Conservation (phyloP, 805 yeast species). For the Kluyveromyces aestuarii region DNA sequence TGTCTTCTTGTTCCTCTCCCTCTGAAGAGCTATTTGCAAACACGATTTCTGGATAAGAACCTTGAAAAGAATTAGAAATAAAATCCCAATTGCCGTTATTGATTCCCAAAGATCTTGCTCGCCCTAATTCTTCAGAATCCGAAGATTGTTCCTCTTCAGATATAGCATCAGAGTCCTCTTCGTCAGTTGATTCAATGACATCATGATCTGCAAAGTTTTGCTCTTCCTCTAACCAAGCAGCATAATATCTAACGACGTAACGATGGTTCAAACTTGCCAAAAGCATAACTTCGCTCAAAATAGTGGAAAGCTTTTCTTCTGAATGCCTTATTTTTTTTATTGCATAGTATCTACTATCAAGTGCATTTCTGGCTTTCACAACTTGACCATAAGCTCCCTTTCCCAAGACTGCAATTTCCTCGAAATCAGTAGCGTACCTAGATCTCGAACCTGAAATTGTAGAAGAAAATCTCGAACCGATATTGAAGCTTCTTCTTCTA, state of each 20-base stretch:
- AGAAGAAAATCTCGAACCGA: conserved; percentile 30
- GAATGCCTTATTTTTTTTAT: conserved; percentile 83
- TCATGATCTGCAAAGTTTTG: conserved; percentile 26
- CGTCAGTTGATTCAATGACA: conserved; percentile 28
- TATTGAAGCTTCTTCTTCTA: conserved; percentile 34
- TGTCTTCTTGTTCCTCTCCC: conserved; percentile 11
- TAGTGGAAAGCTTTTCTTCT: conserved; percentile 67
- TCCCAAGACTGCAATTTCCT: conserved; percentile 85
- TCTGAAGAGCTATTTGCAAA: conserved; percentile 35
- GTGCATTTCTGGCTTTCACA: conserved; percentile 86
- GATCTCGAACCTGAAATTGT: conserved; percentile 35
- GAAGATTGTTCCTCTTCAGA: conserved; percentile 7
- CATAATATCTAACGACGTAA: conserved; percentile 90
- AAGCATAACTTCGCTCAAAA: conserved; percentile 84
- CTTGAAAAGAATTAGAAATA: conserved; percentile 51
- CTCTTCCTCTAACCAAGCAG: conserved; percentile 93
- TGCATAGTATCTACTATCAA: conserved; percentile 94
- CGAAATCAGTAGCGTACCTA: conserved; percentile 87
- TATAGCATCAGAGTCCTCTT: conserved; percentile 13
- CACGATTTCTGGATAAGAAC: conserved; percentile 43
- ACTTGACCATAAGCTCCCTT: conserved; percentile 98
- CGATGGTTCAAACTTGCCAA: conserved; percentile 90
- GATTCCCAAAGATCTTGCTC: conserved; percentile 22
- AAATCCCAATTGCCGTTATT: conserved; percentile 45
- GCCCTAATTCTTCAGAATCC: conserved; percentile 12